These are phyloP conservation scores for Leishmania braziliensis DNA, from an alignment of 208 protist species.

Conservation along the genomic window DNA sequence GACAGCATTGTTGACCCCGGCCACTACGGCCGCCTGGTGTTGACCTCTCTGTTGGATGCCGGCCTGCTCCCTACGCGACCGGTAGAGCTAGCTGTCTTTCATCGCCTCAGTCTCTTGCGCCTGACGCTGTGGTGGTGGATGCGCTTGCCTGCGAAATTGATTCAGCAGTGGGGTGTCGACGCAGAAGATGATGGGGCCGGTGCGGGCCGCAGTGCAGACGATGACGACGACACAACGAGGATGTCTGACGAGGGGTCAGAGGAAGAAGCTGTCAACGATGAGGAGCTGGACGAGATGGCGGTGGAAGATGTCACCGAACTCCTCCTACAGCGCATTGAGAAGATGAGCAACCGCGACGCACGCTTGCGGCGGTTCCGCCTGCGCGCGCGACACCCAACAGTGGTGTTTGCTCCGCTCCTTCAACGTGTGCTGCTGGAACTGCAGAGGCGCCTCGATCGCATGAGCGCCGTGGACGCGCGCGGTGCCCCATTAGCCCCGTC, in stretches of 20 bases:
- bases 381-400: slow-evolving; percentile 11
- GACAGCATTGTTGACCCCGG: slow-evolving; percentile 31
- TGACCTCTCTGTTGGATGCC: slow-evolving; percentile 47
- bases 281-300: slow-evolving; percentile 19
- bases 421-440: slow-evolving; percentile 62
- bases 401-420: slow-evolving; percentile 59
- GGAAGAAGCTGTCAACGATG: slow-evolving; percentile 28
- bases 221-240: slow-evolving; percentile 1
- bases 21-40: slow-evolving; percentile 28
- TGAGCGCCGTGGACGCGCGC: slow-evolving; percentile 27
- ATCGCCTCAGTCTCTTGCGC: slow-evolving; percentile 42
- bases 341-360: not conserved
- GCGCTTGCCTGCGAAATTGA: slow-evolving; percentile 37
- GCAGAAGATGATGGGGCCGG: slow-evolving; percentile 24
- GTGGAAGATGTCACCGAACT: slow-evolving; percentile 22
- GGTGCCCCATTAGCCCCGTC: slow-evolving; percentile 33
- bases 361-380: not conserved
- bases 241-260: slow-evolving; percentile 12
- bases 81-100: slow-evolving; percentile 31
- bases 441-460: slow-evolving; percentile 53
- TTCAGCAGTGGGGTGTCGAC: slow-evolving; percentile 50
- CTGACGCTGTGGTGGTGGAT: slow-evolving; percentile 73
- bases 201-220: slow-evolving; percentile 20
- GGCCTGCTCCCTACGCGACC: slow-evolving; percentile 50
- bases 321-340: slow-evolving; percentile 14